Evolutionary conservation across 345 rosid genomes (phyloP).

Genomic region (Populus davidiana): DNA sequence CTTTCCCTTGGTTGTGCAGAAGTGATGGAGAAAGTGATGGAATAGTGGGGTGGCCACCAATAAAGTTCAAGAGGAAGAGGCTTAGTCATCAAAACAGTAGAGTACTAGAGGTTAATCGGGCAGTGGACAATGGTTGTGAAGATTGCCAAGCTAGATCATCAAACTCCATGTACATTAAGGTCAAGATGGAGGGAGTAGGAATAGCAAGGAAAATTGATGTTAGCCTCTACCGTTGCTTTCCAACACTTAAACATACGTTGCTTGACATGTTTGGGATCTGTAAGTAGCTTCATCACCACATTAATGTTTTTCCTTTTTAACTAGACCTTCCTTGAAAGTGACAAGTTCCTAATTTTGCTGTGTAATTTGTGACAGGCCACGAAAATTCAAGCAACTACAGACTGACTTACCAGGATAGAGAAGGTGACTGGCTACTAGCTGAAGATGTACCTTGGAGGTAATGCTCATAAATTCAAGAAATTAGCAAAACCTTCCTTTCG

Average conservation of each 20-base stretch:
- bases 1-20: conserved; percentile 1
- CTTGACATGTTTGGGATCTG: conserved; percentile 40
- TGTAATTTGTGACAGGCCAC: conserved; percentile 18
- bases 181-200: conserved; percentile 50
- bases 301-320: background rate
- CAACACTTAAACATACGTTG: conserved; percentile 31
- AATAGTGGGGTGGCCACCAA: conserved; percentile 45
- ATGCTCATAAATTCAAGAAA: background rate
- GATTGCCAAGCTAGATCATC: conserved; percentile 11
- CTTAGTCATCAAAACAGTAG: background rate
- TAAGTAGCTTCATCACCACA: conserved; percentile 9
- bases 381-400: conserved; percentile 27
- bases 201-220: conserved; percentile 49
- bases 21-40: conserved; percentile 15
- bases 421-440: conserved; percentile 47
- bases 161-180: conserved; percentile 44
- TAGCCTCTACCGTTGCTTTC: conserved; percentile 30
- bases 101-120: background rate
- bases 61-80: conserved; percentile 24
- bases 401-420: conserved; percentile 35
- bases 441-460: conserved; percentile 43
- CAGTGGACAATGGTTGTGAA: conserved; percentile 15
- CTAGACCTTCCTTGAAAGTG: background rate
- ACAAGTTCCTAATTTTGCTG: background rate
- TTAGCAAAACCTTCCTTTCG: background rate